Percentiles rank a stretch among this genome's conserved stretches.
Evolutionary conservation across 75 land plant genomes (phyloP).

Genomic region (Sequoia sempervirens): DNA sequence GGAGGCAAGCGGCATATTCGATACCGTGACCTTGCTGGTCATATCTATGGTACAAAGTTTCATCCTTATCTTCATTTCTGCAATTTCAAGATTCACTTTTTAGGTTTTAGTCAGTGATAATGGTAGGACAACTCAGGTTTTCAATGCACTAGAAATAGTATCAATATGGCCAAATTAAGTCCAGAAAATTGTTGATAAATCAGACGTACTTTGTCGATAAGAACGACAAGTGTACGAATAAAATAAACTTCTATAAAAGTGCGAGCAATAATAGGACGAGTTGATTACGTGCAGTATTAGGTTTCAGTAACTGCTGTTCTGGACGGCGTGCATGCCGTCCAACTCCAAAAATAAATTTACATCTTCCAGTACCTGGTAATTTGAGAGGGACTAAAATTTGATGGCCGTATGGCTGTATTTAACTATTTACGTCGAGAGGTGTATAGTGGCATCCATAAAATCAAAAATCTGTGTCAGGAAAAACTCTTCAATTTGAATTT

Average conservation of each 20-base stretch:
- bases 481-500: too few relatives aligned
- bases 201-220: neutral
- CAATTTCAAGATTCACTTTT: neutral
- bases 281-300: neutral
- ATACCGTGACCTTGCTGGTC: conserved; percentile 85
- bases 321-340: neutral
- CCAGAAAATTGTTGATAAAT: too few relatives aligned
- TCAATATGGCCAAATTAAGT: neutral
- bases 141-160: neutral
- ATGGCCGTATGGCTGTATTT: too few relatives aligned
- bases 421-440: too few relatives aligned
- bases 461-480: too few relatives aligned
- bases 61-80: neutral
- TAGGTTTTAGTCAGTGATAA: neutral
- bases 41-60: conserved; percentile 47
- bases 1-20: conserved; percentile 84
- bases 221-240: neutral
- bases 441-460: too few relatives aligned
- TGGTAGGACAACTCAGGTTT: too few relatives aligned
- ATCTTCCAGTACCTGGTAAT: too few relatives aligned
- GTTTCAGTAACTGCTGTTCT: too few relatives aligned
- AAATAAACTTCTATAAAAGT: neutral
- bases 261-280: neutral
- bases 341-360: neutral
- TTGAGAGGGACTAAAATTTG: too few relatives aligned